These are phyloP conservation scores for Udeniomyces megalosporus DNA, from an alignment of 768 basidiomycete genomes.

Conservation along the genomic window DNA sequence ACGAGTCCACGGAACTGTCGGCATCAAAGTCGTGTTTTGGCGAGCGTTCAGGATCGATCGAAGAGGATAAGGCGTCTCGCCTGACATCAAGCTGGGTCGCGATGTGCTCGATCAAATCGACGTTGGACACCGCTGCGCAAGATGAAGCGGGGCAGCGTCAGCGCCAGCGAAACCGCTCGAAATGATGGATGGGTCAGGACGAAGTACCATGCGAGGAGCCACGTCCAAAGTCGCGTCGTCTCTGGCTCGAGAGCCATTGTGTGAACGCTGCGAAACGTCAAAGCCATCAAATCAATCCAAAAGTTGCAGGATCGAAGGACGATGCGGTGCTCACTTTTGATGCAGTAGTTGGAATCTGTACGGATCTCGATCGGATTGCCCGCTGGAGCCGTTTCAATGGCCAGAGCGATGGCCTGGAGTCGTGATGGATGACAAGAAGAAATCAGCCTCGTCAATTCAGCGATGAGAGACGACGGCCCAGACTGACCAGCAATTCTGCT, in stretches of 20 bases:
- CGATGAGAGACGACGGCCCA: not conserved
- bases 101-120: slow-evolving; percentile 10
- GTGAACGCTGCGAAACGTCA: not conserved
- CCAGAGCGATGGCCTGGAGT: slow-evolving; percentile 6
- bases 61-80: not conserved
- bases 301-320: no score
- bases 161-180: no score
- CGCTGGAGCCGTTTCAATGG: slow-evolving; percentile 11
- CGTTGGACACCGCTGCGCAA: not conserved
- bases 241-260: slow-evolving; percentile 6
- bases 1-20: no score
- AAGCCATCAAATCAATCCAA: no score
- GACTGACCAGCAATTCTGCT: slow-evolving; percentile 10
- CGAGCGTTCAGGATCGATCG: no score
- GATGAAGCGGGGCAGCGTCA: not conserved
- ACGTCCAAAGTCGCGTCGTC: not conserved
- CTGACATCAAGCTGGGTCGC: slow-evolving; percentile 2
- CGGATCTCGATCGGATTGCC: slow-evolving; percentile 7
- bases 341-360: slow-evolving; percentile 3
- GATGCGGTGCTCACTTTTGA: slow-evolving; percentile 2
- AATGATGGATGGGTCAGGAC: no score
- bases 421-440: not conserved
- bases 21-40: no score
- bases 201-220: no score
- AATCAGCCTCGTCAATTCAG: not conserved